Percentiles rank a stretch among this genome's conserved stretches.
Conservation (phyloP, 768 basidiomycete genomes). For the Plicaturopsis crispa region DNA sequence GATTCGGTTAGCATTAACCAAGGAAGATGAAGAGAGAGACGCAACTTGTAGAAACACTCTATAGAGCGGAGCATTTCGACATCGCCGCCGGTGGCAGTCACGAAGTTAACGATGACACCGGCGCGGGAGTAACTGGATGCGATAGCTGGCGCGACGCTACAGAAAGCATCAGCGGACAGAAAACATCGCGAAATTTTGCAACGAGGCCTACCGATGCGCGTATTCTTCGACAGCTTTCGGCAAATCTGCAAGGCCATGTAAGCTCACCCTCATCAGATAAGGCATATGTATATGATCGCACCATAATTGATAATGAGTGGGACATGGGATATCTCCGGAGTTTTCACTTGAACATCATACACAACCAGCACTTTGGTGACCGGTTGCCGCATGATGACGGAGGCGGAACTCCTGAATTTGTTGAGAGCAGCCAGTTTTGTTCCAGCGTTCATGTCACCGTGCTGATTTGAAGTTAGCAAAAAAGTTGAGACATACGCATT, state of each 20-base stretch:
- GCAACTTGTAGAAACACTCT: constrained; percentile 97
- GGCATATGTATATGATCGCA: constrained; percentile 19
- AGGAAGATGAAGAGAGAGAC: constrained; percentile 16
- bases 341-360: constrained; percentile 90
- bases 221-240: constrained; percentile 97
- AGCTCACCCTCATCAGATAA: constrained; percentile 7
- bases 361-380: constrained; percentile 78
- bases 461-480: constrained; percentile 35
- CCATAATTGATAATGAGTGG: constrained; percentile 96
- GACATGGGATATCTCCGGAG: constrained; percentile 81
- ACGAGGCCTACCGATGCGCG: constrained; percentile 67
- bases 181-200: constrained; percentile 8
- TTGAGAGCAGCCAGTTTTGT: constrained; percentile 77
- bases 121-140: constrained; percentile 79
- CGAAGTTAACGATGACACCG: constrained; percentile 93
- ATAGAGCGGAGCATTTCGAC: constrained; percentile 98
- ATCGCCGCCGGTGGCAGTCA: constrained; percentile 95
- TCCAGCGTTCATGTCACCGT: constrained; percentile 86
- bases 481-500: constrained; percentile 3
- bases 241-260: constrained; percentile 64
- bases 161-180: too few species aligned
- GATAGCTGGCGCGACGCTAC: constrained; percentile 79
- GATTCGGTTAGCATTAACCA: too few species aligned
- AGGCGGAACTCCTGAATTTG: constrained; percentile 64
- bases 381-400: constrained; percentile 57